These are phyloP conservation scores for Thielaviopsis musarum DNA, from an alignment of 2,329 filamentous ascomycete genomes.

Conservation along the genomic window DNA sequence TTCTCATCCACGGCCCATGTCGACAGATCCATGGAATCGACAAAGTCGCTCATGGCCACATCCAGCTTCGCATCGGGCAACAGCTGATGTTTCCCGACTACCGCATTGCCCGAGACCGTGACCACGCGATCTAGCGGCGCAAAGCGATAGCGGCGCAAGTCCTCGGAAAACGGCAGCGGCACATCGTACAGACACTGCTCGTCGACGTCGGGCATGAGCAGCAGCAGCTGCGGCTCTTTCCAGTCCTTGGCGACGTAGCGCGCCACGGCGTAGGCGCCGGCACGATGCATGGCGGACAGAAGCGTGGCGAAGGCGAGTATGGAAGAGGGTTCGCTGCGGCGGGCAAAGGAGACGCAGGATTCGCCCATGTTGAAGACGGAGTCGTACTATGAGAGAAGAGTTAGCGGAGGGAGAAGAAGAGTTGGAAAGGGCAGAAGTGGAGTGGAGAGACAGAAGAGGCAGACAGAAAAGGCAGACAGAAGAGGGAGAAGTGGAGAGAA, in stretches of 20 bases:
- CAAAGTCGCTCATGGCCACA: slow-evolving; percentile 75
- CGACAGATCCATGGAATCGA: slow-evolving; percentile 83
- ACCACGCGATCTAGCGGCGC: slow-evolving; percentile 76
- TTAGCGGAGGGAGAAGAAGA: not conserved
- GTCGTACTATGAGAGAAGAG: slow-evolving; percentile 43
- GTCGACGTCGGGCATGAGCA: slow-evolving; percentile 69
- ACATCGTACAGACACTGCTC: slow-evolving; percentile 76
- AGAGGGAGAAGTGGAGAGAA: not conserved
- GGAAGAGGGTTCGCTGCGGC: slow-evolving; percentile 65
- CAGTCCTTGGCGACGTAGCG: slow-evolving; percentile 72
- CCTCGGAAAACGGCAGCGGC: slow-evolving; percentile 83
- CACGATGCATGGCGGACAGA: slow-evolving; percentile 70
- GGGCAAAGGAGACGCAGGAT: slow-evolving; percentile 58
- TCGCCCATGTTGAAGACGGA: slow-evolving; percentile 75
- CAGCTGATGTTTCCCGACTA: slow-evolving; percentile 61
- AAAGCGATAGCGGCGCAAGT: slow-evolving; percentile 79
- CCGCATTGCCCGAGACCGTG: slow-evolving; percentile 65
- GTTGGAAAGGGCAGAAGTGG: not conserved
- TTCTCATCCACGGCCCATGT: slow-evolving; percentile 55
- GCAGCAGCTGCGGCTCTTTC: slow-evolving; percentile 57
- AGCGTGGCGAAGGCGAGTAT: slow-evolving; percentile 75
- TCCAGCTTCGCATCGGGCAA: slow-evolving; percentile 60
- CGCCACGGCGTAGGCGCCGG: slow-evolving; percentile 73
- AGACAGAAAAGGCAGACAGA: too few species aligned
- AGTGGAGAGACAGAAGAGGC: not conserved